These are phyloP conservation scores for Aspergillus spinulosporus DNA, from an alignment of 2,329 filamentous ascomycete species.

Conservation along the genomic window DNA sequence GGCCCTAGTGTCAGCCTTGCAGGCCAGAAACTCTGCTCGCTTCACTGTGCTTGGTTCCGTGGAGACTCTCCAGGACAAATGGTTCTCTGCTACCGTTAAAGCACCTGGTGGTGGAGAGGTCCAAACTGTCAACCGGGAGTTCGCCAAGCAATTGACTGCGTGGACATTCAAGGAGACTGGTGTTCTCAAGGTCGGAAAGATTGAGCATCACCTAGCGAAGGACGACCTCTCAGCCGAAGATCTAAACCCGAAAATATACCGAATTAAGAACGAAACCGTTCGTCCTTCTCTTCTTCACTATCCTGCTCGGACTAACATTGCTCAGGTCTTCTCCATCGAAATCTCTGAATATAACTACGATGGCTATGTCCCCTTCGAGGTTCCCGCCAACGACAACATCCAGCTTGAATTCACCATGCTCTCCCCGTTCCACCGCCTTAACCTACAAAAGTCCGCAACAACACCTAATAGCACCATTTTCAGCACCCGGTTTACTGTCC, in stretches of 20 bases:
- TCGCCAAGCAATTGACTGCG: conserved; percentile 79
- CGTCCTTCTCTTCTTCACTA: conserved; percentile 43
- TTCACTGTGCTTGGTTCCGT: conserved; percentile 81
- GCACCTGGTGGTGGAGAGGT: conserved; percentile 54
- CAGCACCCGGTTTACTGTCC: conserved; percentile 73
- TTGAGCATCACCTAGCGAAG: conserved; percentile 70
- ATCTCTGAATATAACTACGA: conserved; percentile 80
- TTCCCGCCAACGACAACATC: conserved; percentile 69
- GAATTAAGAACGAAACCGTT: conserved; percentile 96
- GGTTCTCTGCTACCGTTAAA: conserved; percentile 80
- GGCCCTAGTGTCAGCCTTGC: conserved; percentile 77
- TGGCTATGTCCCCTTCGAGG: conserved; percentile 71
- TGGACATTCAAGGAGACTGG: conserved; percentile 97
- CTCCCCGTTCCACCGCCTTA: conserved; percentile 89
- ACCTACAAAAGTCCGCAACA: conserved; percentile 60
- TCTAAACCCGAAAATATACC: conserved; percentile 81
- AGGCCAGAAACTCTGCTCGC: conserved; percentile 90
- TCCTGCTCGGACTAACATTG: conserved; percentile 28
- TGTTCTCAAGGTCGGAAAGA: conserved; percentile 77
- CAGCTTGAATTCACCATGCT: conserved; percentile 99
- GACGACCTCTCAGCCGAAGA: conserved; percentile 50
- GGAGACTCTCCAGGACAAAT: conserved; percentile 83
- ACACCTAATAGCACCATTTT: conserved; percentile 72
- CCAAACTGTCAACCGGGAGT: conserved; percentile 76
- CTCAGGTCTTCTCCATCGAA: conserved; percentile 79